Percentiles rank a stretch among this genome's conserved stretches.
phyloP scores from a whole-genome alignment of 345 rosid species.

The Eucalyptus camaldulensis region DNA sequence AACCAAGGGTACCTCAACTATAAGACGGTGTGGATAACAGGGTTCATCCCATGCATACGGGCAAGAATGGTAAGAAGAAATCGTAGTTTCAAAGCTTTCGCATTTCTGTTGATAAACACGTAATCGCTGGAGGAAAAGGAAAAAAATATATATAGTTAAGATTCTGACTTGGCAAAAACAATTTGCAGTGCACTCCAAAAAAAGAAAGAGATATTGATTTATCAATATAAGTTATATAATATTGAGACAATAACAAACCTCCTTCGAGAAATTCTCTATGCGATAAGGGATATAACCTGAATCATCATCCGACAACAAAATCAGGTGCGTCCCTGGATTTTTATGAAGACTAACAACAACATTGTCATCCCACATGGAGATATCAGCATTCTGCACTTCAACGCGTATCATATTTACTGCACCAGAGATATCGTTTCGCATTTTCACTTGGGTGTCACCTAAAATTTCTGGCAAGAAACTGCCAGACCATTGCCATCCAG shows the following conservation, averaged over 20 bases:
- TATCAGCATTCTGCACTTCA: conserved; percentile 86
- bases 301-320: conserved; percentile 85
- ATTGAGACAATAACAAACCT: conserved; percentile 29
- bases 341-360: conserved; percentile 61
- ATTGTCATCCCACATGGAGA: conserved; percentile 63
- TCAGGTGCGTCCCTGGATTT: conserved; percentile 76
- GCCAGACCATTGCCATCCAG: conserved; percentile 99
- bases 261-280: conserved; percentile 93
- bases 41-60: conserved; percentile 99
- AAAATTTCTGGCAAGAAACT: conserved; percentile 91
- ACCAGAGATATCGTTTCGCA: conserved; percentile 67
- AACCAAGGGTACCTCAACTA: conserved; percentile 51
- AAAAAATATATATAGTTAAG: neutral
- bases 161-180: neutral
- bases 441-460: conserved; percentile 90
- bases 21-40: conserved; percentile 73
- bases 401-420: conserved; percentile 72
- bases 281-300: conserved; percentile 93
- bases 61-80: conserved; percentile 69
- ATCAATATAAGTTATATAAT: neutral
- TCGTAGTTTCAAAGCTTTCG: conserved; percentile 71
- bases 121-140: conserved; percentile 35
- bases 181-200: neutral
- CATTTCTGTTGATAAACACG: conserved; percentile 83
- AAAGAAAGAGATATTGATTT: neutral